Percentiles rank a stretch among this genome's conserved stretches.
Conservation (phyloP, 1,139 yeast genomes). For the Magnusiomyces sp. region DNA sequence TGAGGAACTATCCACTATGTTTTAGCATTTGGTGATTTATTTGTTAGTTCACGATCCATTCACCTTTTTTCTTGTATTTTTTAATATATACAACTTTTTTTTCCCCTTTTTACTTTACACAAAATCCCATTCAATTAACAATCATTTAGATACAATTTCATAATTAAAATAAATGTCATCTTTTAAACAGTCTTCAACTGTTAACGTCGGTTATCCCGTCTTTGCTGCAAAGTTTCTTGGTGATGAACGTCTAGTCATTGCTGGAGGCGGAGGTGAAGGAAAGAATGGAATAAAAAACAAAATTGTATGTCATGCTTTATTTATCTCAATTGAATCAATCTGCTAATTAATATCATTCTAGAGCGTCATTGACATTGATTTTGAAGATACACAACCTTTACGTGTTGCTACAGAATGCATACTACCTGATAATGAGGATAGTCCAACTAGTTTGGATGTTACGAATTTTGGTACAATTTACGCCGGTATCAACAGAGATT, state of each 20-base stretch:
- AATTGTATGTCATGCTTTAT: conserved; percentile 30
- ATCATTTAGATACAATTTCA: not conserved
- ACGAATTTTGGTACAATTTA: conserved; percentile 37
- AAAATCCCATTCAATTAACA: not conserved
- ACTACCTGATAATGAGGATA: conserved; percentile 26
- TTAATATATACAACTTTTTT: not conserved
- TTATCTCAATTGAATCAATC: not conserved
- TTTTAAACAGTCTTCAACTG: not conserved
- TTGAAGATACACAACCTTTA: conserved; percentile 6
- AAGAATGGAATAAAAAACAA: conserved; percentile 81
- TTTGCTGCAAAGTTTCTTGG: conserved; percentile 68
- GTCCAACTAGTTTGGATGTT: conserved; percentile 30
- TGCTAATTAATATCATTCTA: conserved; percentile 4
- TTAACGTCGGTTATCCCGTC: conserved; percentile 69
- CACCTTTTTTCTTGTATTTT: not conserved
- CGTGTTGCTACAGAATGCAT: conserved; percentile 18
- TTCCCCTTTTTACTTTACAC: not conserved
- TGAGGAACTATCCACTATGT: no score
- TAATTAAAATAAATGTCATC: not conserved
- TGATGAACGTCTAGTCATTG: conserved; percentile 54
- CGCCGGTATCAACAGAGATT: conserved; percentile 67
- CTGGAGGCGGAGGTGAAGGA: conserved; percentile 97
- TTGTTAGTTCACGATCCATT: no score
- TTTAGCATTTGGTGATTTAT: no score
- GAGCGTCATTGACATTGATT: conserved; percentile 18